Evolutionary conservation across 495 filamentous ascomycete genomes (phyloP), one percentile per base, ranked within the genome.

Genomic region (Thozetella sp.): DNA sequence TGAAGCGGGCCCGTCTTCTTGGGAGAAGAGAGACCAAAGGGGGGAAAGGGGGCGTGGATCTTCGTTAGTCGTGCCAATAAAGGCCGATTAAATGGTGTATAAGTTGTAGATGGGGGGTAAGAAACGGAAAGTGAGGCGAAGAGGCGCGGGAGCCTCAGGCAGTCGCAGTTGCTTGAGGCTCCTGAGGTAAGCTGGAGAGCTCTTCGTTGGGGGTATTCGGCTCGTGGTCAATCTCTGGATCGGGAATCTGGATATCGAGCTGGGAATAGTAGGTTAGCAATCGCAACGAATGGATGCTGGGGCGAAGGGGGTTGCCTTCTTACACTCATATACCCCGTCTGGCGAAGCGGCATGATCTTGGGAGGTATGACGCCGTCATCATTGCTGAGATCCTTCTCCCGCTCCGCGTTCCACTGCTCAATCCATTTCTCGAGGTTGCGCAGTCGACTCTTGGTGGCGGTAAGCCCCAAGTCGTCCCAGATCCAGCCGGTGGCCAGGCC

Each of bases 261-360:
- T 74, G 55, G 27, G 11, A 19, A 61, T 30, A 55, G 1, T 1
- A 46, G 3, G 17, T 9, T 22, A 51, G 43, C 11, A 15, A 19
- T 4, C 25, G 15, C 24, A 9, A 24, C 19, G 3, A 11, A 20
- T n/a, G n/a, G n/a, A n/a, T n/a, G n/a, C n/a, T n/a, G n/a, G n/a
- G n/a, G n/a, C n/a, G n/a, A n/a, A n/a, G n/a, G n/a, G n/a, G n/a
- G n/a, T n/a, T n/a, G n/a, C n/a, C n/a, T n/a, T n/a, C 86, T 69
- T 69, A 90, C 87, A 75, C 86, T 92, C 88, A 97, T 87, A 72
- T 96, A 97, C 17, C 90, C 93, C 30, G 93, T 93, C 65, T 89
- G 80, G 64, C 91, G 84, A 58, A 97, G 74, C 52, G 89, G 83
- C 65, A 96, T 84, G 58, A 96, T 89, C 64, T 80, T 86, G 2